Percentiles rank a stretch among this genome's conserved stretches.
phyloP scores from a whole-genome alignment of 2,329 filamentous ascomycete species.

The Remersonia thermophila region DNA sequence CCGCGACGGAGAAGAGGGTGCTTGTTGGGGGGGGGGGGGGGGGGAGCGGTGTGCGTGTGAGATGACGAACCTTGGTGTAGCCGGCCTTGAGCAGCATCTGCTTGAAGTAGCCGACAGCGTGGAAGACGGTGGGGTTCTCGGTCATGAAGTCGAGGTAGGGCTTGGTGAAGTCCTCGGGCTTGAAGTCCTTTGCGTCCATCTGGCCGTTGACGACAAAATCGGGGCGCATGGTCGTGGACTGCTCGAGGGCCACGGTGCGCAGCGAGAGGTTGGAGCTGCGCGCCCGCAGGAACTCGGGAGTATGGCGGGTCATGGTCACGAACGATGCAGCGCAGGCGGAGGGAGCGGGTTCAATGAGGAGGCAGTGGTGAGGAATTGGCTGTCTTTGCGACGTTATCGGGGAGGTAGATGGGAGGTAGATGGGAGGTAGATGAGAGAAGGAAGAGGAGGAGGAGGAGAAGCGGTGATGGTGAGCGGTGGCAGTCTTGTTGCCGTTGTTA shows the following conservation, averaged over 20 bases:
- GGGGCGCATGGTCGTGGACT: slow-evolving; percentile 16
- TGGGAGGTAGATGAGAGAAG: no score
- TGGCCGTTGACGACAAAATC: slow-evolving; percentile 5
- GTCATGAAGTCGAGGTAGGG: slow-evolving; percentile 82
- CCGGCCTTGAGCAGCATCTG: slow-evolving; percentile 58
- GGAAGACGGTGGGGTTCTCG: slow-evolving; percentile 86
- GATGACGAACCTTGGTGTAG: slow-evolving; percentile 53
- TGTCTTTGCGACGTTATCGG: no score
- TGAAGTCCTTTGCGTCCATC: slow-evolving; percentile 22
- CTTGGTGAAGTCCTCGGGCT: slow-evolving; percentile 58
- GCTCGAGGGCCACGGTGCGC: slow-evolving; percentile 27
- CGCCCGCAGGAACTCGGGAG: slow-evolving; percentile 31
- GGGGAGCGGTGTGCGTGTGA: no score
- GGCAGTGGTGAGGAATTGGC: no score
- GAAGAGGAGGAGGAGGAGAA: no score
- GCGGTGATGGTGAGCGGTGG: no score
- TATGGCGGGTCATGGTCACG: slow-evolving; percentile 31
- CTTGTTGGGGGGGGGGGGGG: no score
- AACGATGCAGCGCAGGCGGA: no score
- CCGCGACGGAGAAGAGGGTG: not conserved
- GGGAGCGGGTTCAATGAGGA: not conserved
- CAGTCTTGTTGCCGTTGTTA: no score
- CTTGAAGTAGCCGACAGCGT: slow-evolving; percentile 71
- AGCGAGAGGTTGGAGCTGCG: slow-evolving; percentile 34
- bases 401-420: no score